Base-by-base conservation (phyloP, 2,329 filamentous ascomycete genomes). In the Penicillium sp. region DNA sequence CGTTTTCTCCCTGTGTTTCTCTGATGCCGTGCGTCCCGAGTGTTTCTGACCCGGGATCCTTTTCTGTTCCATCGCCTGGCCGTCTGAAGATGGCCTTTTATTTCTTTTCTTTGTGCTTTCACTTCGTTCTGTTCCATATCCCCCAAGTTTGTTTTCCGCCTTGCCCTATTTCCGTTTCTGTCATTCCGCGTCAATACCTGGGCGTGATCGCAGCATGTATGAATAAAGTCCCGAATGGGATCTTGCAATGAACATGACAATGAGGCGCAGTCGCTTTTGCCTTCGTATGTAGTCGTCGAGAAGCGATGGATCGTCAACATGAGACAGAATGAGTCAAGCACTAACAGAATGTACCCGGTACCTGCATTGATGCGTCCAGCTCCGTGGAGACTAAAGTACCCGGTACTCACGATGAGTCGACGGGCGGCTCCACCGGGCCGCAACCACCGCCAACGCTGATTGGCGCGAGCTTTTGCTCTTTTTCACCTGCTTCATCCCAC, bases 271-370 rank as follows among this genome's bases (percentile, higher is more conserved):
- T n/a, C n/a, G n/a, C n/a, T n/a, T n/a, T n/a, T n/a, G n/a, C n/a
- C n/a, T n/a, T n/a, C n/a, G n/a, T n/a, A n/a, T n/a, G n/a, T n/a
- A n/a, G n/a, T n/a, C n/a, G n/a, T n/a, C n/a, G n/a, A n/a, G n/a
- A n/a, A n/a, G n/a, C n/a, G n/a, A n/a, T n/a, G n/a, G n/a, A n/a
- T 45, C 36, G 43, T 50, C 48, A 50, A 36, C 16, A 54, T 54
- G 52, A 55, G 48, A 36, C 52, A 54, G 43, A 39, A 56, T 56
- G 53, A 56, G 45, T 56, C 53, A 56, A 38, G 2, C 16, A 16
- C 6, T 7, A 7, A n/a, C n/a, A n/a, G n/a, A 3, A 33, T 5
- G 50, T 50, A 48, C 1, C 27, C 0, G 4, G 31, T 51, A 51
- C 48, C 2, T 45, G 2, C 0, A 1, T 1, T 11, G 15, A 7